Evolutionary conservation across 495 filamentous ascomycete species (phyloP), one percentile per base, ranked within the genome.

Genomic region (Penicillium salamii): DNA sequence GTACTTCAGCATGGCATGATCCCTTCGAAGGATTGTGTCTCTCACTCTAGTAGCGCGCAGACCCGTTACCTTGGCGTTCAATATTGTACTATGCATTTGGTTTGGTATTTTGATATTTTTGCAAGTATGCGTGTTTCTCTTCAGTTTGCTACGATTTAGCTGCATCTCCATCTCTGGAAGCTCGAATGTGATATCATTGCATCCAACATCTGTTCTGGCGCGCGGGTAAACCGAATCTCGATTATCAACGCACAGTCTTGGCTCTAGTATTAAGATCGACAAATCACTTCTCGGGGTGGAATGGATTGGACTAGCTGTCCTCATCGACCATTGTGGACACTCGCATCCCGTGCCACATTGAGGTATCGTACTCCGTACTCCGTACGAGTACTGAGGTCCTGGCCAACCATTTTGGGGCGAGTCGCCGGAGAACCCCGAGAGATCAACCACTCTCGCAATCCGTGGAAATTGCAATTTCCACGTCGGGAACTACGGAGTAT

Each of bases 121-220:
- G 7, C 3, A 8, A 15, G n/a, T 17, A n/a, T n/a, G n/a, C n/a
- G n/a, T n/a, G n/a, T n/a, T n/a, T n/a, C n/a, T n/a, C n/a, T n/a
- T n/a, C n/a, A n/a, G n/a, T n/a, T n/a, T n/a, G n/a, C n/a, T n/a
- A n/a, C n/a, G n/a, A n/a, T n/a, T n/a, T n/a, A n/a, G n/a, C n/a
- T n/a, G n/a, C n/a, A n/a, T n/a, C n/a, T n/a, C n/a, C n/a, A n/a
- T n/a, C n/a, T n/a, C 13, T 35, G 19, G 12, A 32, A n/a, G n/a
- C 23, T 35, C 12, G 14, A 46, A 46, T 35, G 43, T 46, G 43
- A 46, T 46, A 35, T 35, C 31, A 36, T 46, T 35, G 43, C 43
- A 46, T 46, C 3, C 29, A 42, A 31, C 3, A 26, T 12, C 5
- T 33, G 5, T 9, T 6, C 43, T 46, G 43, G 19, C 43, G 43